Percentiles rank a stretch among this genome's conserved stretches.
These are phyloP conservation scores for Cymbidium sinense DNA, from an alignment of 106 monocot species.

Conservation along the genomic window DNA sequence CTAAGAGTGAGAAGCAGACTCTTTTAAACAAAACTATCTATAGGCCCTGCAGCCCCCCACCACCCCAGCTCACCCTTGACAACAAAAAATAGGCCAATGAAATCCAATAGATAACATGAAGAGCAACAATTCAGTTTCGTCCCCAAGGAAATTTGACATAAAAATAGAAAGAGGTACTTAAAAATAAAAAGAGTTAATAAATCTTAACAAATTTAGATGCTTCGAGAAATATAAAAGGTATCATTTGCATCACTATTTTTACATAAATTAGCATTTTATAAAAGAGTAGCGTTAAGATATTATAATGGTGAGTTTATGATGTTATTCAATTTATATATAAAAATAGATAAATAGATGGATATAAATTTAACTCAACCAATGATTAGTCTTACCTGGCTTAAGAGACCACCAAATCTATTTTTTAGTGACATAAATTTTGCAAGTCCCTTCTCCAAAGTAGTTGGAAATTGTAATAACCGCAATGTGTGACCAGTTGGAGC, in stretches of 20 bases:
- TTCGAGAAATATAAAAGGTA: neutral
- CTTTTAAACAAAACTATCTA: neutral
- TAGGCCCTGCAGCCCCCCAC: neutral
- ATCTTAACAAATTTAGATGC: neutral
- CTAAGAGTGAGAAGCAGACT: neutral
- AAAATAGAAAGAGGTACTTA: neutral
- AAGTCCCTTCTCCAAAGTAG: conserved; percentile 86
- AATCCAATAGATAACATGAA: neutral
- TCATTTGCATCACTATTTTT: neutral
- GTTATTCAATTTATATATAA: neutral
- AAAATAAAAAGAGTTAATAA: neutral
- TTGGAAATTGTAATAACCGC: conserved; percentile 81
- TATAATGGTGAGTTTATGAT: neutral
- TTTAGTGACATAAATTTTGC: conserved; percentile 79
- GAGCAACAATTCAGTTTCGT: neutral
- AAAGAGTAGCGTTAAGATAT: neutral
- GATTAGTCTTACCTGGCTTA: conserved; percentile 54
- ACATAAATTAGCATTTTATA: neutral
- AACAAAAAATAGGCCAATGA: neutral
- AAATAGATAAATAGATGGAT: neutral
- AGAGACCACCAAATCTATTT: conserved; percentile 82
- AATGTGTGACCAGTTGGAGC: conserved; percentile 98
- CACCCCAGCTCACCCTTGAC: no score
- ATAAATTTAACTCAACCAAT: neutral
- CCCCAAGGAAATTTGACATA: neutral